Conservation (phyloP, 2,329 filamentous ascomycete genomes). For the Lachnellula cervina region DNA sequence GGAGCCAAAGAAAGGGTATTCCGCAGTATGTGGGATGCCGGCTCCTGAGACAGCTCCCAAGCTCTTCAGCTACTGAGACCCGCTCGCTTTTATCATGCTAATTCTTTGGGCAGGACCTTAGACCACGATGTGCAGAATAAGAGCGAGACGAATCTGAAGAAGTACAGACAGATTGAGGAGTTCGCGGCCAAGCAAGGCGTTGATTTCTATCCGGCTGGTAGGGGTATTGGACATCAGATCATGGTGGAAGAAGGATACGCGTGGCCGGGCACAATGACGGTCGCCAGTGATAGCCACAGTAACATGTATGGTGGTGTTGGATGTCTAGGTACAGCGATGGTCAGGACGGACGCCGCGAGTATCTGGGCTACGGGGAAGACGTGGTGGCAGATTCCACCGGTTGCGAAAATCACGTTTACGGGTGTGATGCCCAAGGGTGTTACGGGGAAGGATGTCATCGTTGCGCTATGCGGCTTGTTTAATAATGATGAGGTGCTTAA, state of each 20-base stretch:
- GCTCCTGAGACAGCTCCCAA: too few species aligned
- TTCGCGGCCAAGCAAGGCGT: constrained; percentile 78
- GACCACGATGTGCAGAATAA: constrained; percentile 91
- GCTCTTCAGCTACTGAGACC: too few species aligned
- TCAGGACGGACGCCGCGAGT: constrained; percentile 79
- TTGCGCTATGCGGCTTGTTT: constrained; percentile 82
- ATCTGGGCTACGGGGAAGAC: constrained; percentile 81
- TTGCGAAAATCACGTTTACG: constrained; percentile 73
- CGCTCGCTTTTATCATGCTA: too few species aligned
- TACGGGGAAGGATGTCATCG: constrained; percentile 89
- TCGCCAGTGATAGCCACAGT: constrained; percentile 72
- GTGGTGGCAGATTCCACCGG: constrained; percentile 85
- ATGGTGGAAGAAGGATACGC: constrained; percentile 81
- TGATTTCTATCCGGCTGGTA: constrained; percentile 69
- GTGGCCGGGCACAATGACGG: constrained; percentile 80
- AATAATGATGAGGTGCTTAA: constrained; percentile 86
- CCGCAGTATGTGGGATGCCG: too few species aligned
- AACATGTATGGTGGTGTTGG: constrained; percentile 83
- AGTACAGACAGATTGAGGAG: constrained; percentile 75
- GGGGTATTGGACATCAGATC: constrained; percentile 86
- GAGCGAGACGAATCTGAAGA: constrained; percentile 70
- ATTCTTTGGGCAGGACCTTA: constrained; percentile 44
- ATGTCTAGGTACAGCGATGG: constrained; percentile 72
- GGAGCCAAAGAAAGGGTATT: too few species aligned
- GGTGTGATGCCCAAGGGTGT: constrained; percentile 74